Base-by-base conservation (phyloP, 306 rosid genomes). In the Luffa aegyptiaca region DNA sequence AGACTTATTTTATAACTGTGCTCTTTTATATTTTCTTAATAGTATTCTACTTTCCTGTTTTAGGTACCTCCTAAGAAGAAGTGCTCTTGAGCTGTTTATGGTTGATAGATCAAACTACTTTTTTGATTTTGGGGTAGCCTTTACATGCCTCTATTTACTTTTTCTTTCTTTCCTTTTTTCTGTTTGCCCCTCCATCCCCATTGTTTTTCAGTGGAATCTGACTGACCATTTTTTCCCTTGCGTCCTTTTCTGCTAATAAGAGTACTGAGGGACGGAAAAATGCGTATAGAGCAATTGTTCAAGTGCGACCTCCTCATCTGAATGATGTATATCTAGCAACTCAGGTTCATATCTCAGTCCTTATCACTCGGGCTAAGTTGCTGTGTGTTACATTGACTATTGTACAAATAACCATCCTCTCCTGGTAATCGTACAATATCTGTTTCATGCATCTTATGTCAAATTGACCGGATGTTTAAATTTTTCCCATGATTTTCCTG, bases 41-140 rank as follows among this genome's bases (percentile, higher is more conserved):
- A n/a, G 12, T 37, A 36, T 58, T 13, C 52, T 37, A 31, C 26
- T 77, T 79, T 79, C 61, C 59, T 58, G 36, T 52, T 62, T 17
- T 89, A 95, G 99, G 83, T 95, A 93, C 89, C 96, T 95, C 72
- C 92, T 95, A 53, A 88, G 98, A 89, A 90, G 97, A 90, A 93
- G 98, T 89, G 97, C 99, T 71, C 84, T 95, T 75, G 99, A 95
- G 88, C 88, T 95, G 81, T 93, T 95, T 85, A 88, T 90, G 99
- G 89, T 93, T 83, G 97, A 95, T 79, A 90, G 96, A 62, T 91
- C 97, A 39, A 95, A 91, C 87, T 91, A 85, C 88, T 95, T 95
- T 91, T 95, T 95, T 90, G 98, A 95, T 86, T 95, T 93, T 44
- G 97, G 90, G 97, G 99, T 95, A 95, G 52, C 51, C 14, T 33